Percentiles rank a stretch among this genome's conserved stretches.
phyloP scores from a whole-genome alignment of 345 rosid genomes.

The Salix arbutifolia region DNA sequence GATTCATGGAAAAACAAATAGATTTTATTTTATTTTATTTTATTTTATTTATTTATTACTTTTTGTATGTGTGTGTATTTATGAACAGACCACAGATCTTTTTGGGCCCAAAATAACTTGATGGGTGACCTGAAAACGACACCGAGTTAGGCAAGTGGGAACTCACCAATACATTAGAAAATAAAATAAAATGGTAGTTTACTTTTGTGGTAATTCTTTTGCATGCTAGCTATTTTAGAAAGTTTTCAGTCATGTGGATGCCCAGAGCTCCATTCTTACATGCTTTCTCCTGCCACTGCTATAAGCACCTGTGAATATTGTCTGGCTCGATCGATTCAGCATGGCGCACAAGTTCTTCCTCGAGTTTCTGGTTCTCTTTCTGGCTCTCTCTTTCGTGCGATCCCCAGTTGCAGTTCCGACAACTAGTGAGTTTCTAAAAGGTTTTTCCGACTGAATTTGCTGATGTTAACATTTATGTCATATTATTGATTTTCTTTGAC shows the following conservation, averaged over 20 bases:
- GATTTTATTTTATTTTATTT: no score
- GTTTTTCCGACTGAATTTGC: not conserved
- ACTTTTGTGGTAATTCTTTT: slow-evolving; percentile 9
- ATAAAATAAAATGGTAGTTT: slow-evolving; percentile 25
- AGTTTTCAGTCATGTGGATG: not conserved
- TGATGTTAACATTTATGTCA: not conserved
- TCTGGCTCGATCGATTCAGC: not conserved
- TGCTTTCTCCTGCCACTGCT: slow-evolving; percentile 2
- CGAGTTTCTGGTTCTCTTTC: slow-evolving; percentile 3
- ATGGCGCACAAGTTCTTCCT: slow-evolving; percentile 9
- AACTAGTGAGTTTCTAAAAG: slow-evolving; percentile 16
- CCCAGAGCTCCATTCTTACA: not conserved
- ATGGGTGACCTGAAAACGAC: slow-evolving; percentile 21
- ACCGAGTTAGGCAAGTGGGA: slow-evolving; percentile 33
- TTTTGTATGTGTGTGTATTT: not conserved
- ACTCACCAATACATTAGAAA: slow-evolving; percentile 21
- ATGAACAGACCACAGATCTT: not conserved
- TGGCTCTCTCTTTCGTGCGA: slow-evolving; percentile 20
- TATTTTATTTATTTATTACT: not conserved
- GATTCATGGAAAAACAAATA: not conserved
- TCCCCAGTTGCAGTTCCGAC: slow-evolving; percentile 26
- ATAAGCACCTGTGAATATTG: not conserved
- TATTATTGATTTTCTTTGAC: not conserved
- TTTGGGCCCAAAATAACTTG: slow-evolving; percentile 2
- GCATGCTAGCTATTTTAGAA: not conserved